phyloP scores from a whole-genome alignment of 192 early-diverging fungal species.

The Coemansia sp. region DNA sequence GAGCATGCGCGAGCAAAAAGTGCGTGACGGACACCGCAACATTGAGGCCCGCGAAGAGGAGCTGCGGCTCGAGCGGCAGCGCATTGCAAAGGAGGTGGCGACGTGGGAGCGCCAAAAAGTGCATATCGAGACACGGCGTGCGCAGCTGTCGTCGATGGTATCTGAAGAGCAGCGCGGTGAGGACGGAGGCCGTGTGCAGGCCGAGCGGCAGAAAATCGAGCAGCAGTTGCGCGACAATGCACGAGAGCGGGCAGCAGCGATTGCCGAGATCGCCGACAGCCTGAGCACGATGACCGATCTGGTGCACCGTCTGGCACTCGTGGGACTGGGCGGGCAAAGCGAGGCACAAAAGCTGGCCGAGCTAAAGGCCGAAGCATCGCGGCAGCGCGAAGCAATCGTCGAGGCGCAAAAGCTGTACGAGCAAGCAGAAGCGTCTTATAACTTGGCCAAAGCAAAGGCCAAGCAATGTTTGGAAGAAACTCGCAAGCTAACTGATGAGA shows the following conservation, averaged over 20 bases:
- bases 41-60: constrained; percentile 34
- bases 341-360: constrained; percentile 12
- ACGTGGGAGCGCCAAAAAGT: constrained; percentile 28
- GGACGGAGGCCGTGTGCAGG: neutral
- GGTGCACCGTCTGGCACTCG: constrained; percentile 11
- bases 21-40: constrained; percentile 28
- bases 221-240: constrained; percentile 20
- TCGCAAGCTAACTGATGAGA: constrained; percentile 53
- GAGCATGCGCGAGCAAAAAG: constrained; percentile 19
- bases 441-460: constrained; percentile 52
- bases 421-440: constrained; percentile 43
- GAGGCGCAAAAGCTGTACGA: constrained; percentile 51
- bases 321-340: constrained; percentile 18
- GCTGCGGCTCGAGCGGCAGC: constrained; percentile 20
- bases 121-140: constrained; percentile 25
- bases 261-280: constrained; percentile 2
- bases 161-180: constrained; percentile 24
- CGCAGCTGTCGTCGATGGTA: constrained; percentile 24
- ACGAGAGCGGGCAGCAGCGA: constrained; percentile 12
- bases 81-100: constrained; percentile 5
- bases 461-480: constrained; percentile 55
- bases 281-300: neutral
- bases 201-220: constrained; percentile 20
- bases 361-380: constrained; percentile 19
- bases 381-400: constrained; percentile 32